These are phyloP conservation scores for Diplodia sapinea DNA, from an alignment of 2,329 filamentous ascomycete species.

Conservation along the genomic window DNA sequence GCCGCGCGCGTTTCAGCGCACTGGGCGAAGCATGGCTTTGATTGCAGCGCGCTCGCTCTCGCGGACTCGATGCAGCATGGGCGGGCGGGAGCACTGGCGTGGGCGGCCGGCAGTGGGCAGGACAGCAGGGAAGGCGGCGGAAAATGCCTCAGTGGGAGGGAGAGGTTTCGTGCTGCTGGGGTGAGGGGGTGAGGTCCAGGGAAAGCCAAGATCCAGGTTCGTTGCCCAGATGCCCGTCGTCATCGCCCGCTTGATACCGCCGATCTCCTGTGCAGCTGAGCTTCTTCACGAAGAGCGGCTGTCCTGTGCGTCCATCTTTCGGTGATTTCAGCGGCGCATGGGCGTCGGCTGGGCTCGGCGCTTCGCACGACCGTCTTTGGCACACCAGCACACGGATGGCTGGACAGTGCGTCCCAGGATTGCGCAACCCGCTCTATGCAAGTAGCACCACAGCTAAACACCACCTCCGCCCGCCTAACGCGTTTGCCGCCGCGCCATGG, in stretches of 20 bases:
- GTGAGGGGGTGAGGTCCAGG: background rate
- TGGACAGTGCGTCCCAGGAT: constrained; percentile 27
- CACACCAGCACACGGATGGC: constrained; percentile 17
- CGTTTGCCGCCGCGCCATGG: constrained; percentile 13
- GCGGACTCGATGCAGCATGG: constrained; percentile 23
- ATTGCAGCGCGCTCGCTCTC: constrained; percentile 19
- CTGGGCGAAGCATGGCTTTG: constrained; percentile 24
- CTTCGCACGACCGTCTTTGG: constrained; percentile 15
- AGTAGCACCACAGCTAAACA: constrained; percentile 16
- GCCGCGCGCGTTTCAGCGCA: constrained; percentile 27
- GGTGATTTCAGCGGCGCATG: constrained; percentile 28
- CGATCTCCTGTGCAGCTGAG: constrained; percentile 16
- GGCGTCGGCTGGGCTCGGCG: constrained; percentile 20
- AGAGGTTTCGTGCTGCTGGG: background rate
- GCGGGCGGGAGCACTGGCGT: constrained; percentile 28
- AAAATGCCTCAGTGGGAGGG: constrained; percentile 23
- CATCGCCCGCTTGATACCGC: constrained; percentile 24
- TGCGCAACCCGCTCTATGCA: constrained; percentile 27
- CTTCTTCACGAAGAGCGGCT: constrained; percentile 26
- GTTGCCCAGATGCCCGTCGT: constrained; percentile 22
- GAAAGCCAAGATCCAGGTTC: constrained; percentile 22
- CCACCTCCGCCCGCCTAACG: constrained; percentile 11
- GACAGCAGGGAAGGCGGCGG: constrained; percentile 23
- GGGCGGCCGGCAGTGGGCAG: background rate
- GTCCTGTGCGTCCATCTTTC: constrained; percentile 21